Evolutionary conservation across 305 asterid species (phyloP), one percentile per base, ranked within the genome.

Genomic region (Fraxinus latifolia): DNA sequence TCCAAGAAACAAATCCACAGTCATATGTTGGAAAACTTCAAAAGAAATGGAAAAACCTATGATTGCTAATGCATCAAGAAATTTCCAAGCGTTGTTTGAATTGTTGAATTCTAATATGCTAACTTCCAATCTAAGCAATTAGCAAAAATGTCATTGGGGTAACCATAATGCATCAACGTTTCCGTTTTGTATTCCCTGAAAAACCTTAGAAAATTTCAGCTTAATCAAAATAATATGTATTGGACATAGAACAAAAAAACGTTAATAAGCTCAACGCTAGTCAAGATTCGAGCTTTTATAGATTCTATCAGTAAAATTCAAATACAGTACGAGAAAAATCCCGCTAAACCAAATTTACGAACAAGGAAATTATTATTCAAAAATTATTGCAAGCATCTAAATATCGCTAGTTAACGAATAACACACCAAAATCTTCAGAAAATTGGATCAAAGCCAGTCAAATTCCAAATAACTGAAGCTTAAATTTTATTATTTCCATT

Each of bases 391-490:
- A 19, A 7, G 68, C 25, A 58, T 55, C 27, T 19, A 60, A 55
- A 7, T 1, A 60, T 77, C 27, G 67, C 65, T 33, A 76, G 58
- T 29, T n/a, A 29, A 77, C 29, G 60, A 77, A 76, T 19, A 77
- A 74, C 2, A 47, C 42, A 27, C 74, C 79, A 53, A 65, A 82
- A 12, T 12, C 76, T 80, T 80, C 75, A 44, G n/a, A n/a, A n/a
- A n/a, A n/a, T n/a, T n/a, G n/a, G 53, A 78, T 60, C 84, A 47
- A 19, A 77, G 65, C 7, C 33, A 81, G 77, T 47, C 80, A 82
- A 84, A 82, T 55, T 78, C 78, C 77, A 81, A 70, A 70, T 25
- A 76, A 74, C 76, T 78, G 50, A 44, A 72, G 25, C 42, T 53
- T 80, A 76, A 62, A 29, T 47, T 60, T 73, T 65, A 33, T 74